These are phyloP conservation scores for Sporisorium sorghi DNA, from an alignment of 1,284 basidiomycete genomes.

Conservation along the genomic window DNA sequence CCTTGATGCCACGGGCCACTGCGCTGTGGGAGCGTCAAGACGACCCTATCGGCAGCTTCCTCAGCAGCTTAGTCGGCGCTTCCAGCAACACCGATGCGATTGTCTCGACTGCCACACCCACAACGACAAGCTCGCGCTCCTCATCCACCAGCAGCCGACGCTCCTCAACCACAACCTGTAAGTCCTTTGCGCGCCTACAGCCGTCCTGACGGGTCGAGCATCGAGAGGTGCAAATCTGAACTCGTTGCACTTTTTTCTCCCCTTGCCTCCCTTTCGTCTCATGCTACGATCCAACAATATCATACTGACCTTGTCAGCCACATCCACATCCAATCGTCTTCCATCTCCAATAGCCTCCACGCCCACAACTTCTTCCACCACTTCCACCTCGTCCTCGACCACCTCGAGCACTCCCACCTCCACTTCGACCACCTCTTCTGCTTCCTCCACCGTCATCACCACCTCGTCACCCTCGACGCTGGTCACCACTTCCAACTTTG, in stretches of 20 bases:
- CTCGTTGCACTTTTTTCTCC: background rate
- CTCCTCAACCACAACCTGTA: constrained; percentile 17
- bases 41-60: constrained; percentile 20
- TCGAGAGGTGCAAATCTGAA: constrained; percentile 12
- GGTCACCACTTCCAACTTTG: constrained; percentile 33
- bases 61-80: constrained; percentile 14
- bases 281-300: background rate
- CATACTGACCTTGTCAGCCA: constrained; percentile 15
- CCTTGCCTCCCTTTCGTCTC: background rate
- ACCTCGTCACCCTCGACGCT: constrained; percentile 43
- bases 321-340: constrained; percentile 18
- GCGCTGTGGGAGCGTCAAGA: constrained; percentile 34
- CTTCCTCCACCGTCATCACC: constrained; percentile 28
- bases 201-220: background rate
- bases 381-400: constrained; percentile 17
- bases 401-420: constrained; percentile 28
- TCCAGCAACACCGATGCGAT: constrained; percentile 31
- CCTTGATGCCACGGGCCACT: constrained; percentile 28
- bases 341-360: constrained; percentile 22
- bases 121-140: constrained; percentile 5
- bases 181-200: constrained; percentile 9
- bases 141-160: constrained; percentile 3
- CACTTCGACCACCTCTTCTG: constrained; percentile 19
- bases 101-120: constrained; percentile 7
- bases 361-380: constrained; percentile 16